Base-by-base conservation (phyloP, 805 yeast genomes). In the Saccharomycopsis fibuligera region DNA sequence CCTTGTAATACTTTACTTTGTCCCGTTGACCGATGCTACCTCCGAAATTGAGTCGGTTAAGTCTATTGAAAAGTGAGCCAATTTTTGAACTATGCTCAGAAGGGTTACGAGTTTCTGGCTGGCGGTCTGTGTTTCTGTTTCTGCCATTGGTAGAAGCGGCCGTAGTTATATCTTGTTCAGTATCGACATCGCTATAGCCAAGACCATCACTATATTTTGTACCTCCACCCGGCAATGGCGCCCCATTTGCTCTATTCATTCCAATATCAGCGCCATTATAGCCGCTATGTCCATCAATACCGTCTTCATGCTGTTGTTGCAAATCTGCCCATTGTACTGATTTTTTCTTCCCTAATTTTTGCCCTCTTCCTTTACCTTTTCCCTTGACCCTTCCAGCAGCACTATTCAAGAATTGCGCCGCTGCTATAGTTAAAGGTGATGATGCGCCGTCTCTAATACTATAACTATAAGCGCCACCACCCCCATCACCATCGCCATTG, bases 251-350 rank as follows among this genome's bases (percentile, higher is more conserved):
- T 29, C 12, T 8, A 12, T 29, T 29, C 19, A 12, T 14, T 8
- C 22, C 17, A 40, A 9, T 19, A 40, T 12, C 33, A 21, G 16
- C 6, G 12, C 22, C n/a, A n/a, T 25, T 16, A 12, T 33, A 10
- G 25, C 5, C 5, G 33, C 17, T 22, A 12, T 31, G 19, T 8
- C 37, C 12, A 30, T 14, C 25, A 25, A 16, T 35, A 16, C 21
- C 47, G 12, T 30, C 30, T n/a, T 37, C 50, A 21, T 12, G 12
- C 3, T 25, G 35, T 4, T 30, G 31, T 42, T 53, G 56, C 22
- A 44, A 35, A 44, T 53, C 56, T 6, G 56, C 56, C 56, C 56
- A 53, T 37, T 53, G 56, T 17, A 53, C 56, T 19, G 54, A 45
- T 37, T 53, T 53, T 36, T 53, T 53, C 17, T 35, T 46, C 5